phyloP scores from a whole-genome alignment of 129 eudicot genomes.

The Logfia minima region DNA sequence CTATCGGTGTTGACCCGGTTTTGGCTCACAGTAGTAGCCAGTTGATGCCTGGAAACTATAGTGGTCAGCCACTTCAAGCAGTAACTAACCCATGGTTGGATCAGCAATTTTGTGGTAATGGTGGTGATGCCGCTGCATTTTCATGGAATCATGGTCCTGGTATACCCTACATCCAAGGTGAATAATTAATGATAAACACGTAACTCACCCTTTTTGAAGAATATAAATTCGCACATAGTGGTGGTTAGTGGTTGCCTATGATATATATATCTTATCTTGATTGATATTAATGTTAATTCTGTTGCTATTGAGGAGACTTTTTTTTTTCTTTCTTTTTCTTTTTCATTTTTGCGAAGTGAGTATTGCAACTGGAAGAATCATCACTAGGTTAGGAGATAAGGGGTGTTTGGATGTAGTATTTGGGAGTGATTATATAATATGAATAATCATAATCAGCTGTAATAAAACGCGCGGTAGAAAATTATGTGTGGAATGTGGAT shows the following conservation, averaged over 20 bases:
- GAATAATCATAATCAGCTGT: neutral
- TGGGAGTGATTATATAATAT: conserved; percentile 2
- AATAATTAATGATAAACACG: neutral
- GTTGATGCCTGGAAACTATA: conserved; percentile 49
- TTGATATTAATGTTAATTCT: neutral
- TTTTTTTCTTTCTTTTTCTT: neutral
- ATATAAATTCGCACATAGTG: neutral
- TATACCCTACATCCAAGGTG: conserved; percentile 68
- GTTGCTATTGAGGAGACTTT: neutral
- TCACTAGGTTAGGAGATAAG: too few species aligned
- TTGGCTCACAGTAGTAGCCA: conserved; percentile 47
- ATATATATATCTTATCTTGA: neutral
- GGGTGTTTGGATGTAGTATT: neutral
- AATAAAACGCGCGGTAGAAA: neutral
- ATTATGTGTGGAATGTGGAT: conserved; percentile 3
- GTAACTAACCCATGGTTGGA: conserved; percentile 67
- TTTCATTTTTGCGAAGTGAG: neutral
- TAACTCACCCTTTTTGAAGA: neutral
- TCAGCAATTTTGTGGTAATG: conserved; percentile 47
- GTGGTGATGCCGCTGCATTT: conserved; percentile 47
- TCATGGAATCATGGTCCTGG: conserved; percentile 67
- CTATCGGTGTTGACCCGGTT: conserved; percentile 47
- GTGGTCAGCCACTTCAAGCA: conserved; percentile 56
- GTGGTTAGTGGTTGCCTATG: conserved; percentile 8
- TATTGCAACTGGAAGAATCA: neutral